phyloP scores from a whole-genome alignment of 2,329 filamentous ascomycete genomes.

The Talaromyces verruculosus region DNA sequence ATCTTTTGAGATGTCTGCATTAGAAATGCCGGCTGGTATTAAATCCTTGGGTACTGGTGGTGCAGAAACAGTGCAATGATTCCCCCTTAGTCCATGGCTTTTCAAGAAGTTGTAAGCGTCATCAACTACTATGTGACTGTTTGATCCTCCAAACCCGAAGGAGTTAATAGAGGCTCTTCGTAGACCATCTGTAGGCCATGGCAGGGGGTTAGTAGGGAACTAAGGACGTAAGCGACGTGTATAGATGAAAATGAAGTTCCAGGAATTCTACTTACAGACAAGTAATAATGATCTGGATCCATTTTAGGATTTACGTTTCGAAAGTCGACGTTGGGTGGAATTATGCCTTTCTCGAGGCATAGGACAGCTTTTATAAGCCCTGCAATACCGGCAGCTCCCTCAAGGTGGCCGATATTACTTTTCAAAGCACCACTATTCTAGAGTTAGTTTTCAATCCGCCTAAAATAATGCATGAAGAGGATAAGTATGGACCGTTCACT shows the following conservation, averaged over 20 bases:
- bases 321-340: constrained; percentile 27
- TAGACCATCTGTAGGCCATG: background rate
- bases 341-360: constrained; percentile 37
- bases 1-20: background rate
- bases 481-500: background rate
- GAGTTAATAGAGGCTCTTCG: background rate
- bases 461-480: background rate
- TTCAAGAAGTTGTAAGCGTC: background rate
- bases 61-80: background rate
- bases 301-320: background rate
- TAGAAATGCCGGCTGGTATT: background rate
- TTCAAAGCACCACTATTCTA: background rate
- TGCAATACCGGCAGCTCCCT: constrained; percentile 31
- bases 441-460: background rate
- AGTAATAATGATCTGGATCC: background rate
- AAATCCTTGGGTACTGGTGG: background rate
- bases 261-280: constrained; percentile 24
- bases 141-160: background rate
- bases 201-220: background rate
- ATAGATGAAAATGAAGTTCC: constrained; percentile 28
- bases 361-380: constrained; percentile 32
- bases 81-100: background rate
- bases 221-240: background rate
- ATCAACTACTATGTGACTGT: background rate
- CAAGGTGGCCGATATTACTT: constrained; percentile 35